A percentile compares a stretch with the other conserved stretches of the same genome.
phyloP scores from a whole-genome alignment of 306 rosid genomes.

The Calophaca sinica region DNA sequence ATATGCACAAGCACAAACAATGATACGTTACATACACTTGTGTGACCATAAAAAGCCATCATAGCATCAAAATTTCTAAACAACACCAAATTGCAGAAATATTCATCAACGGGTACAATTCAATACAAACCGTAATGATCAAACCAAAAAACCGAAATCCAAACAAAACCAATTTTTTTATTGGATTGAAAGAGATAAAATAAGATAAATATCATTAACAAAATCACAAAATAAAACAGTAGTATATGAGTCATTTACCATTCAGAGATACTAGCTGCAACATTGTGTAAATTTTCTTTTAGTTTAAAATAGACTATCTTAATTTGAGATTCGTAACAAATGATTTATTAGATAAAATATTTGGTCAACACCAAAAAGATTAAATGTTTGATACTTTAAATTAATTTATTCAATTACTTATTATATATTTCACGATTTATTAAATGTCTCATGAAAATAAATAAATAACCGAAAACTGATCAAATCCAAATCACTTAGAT shows the following conservation, averaged over 20 bases:
- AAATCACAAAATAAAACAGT: not conserved
- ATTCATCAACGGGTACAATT: not conserved
- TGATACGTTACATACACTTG: not conserved
- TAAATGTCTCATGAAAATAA: too few species aligned
- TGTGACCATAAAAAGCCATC: not conserved
- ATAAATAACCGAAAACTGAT: too few species aligned
- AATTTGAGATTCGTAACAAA: too few species aligned
- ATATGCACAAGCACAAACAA: not conserved
- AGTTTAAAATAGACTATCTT: not conserved
- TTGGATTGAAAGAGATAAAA: not conserved
- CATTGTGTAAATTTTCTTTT: not conserved
- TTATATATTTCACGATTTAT: too few species aligned
- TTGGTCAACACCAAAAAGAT: too few species aligned
- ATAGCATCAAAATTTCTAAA: not conserved
- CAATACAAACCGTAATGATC: constrained; percentile 1
- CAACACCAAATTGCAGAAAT: constrained; percentile 4
- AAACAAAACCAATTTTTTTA: not conserved
- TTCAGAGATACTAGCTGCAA: not conserved
- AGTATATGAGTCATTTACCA: not conserved
- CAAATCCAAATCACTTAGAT: too few species aligned
- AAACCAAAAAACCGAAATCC: not conserved
- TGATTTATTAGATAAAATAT: too few species aligned
- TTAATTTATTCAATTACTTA: too few species aligned
- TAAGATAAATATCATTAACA: not conserved
- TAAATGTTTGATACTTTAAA: too few species aligned